phyloP scores from a whole-genome alignment of 768 basidiomycete species.

The Serendipita sp. region DNA sequence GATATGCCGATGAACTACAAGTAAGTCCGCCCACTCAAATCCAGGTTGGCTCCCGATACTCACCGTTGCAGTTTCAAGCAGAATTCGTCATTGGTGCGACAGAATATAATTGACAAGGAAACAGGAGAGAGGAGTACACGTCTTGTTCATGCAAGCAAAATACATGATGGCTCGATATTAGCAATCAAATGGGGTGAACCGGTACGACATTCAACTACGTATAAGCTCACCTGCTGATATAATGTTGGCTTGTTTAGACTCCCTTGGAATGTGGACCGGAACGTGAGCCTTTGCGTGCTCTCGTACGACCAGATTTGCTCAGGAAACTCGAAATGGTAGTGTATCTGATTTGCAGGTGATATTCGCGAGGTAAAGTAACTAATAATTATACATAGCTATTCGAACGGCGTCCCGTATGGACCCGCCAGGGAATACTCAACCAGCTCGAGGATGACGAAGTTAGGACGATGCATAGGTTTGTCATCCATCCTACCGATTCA shows the following conservation, averaged over 20 bases:
- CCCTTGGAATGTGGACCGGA: constrained; percentile 45
- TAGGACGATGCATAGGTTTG: constrained; percentile 61
- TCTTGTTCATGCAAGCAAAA: constrained; percentile 72
- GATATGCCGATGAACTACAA: constrained; percentile 65
- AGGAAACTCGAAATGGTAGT: constrained; percentile 37
- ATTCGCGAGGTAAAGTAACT: not conserved
- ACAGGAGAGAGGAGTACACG: constrained; percentile 71
- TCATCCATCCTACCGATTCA: not conserved
- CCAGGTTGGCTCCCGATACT: not conserved
- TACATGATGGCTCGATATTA: constrained; percentile 67
- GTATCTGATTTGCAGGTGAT: constrained; percentile 3
- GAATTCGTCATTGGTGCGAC: constrained; percentile 54
- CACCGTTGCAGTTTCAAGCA: constrained; percentile 44
- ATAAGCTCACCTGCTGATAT: not conserved
- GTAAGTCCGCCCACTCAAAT: constrained; percentile 23
- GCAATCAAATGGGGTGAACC: constrained; percentile 48
- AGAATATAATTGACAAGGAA: constrained; percentile 49
- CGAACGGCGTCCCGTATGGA: constrained; percentile 70
- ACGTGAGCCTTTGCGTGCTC: constrained; percentile 42
- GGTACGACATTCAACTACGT: constrained; percentile 20
- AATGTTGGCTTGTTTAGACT: constrained; percentile 27
- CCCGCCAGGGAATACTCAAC: constrained; percentile 67
- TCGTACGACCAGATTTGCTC: constrained; percentile 38
- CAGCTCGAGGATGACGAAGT: constrained; percentile 55
- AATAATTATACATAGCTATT: constrained; percentile 36